Percentiles rank a stretch among this genome's conserved stretches.
Conservation (phyloP, 352 stramenopile genomes). For the Pseudoperonospora humuli region DNA sequence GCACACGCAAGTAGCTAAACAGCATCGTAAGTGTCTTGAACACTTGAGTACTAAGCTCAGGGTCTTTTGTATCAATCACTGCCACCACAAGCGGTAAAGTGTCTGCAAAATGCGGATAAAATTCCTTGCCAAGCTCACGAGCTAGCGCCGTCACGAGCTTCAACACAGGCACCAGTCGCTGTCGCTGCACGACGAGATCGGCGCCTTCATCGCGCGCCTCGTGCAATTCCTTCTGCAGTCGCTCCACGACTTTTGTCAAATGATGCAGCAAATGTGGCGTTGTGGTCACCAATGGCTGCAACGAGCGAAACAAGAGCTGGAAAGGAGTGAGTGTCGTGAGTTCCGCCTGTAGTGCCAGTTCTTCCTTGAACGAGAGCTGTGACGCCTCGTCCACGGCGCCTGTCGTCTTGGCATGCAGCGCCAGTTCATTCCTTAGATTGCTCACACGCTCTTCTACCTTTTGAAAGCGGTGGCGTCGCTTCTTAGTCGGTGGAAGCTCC, state of each 20-base stretch:
- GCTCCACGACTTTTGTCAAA: constrained; percentile 57
- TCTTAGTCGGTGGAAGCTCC: constrained; percentile 38
- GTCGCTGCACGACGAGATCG: constrained; percentile 54
- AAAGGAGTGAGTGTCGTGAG: constrained; percentile 81
- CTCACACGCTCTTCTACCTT: constrained; percentile 73
- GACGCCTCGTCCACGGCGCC: constrained; percentile 42
- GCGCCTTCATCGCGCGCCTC: constrained; percentile 17
- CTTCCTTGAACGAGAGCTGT: constrained; percentile 73
- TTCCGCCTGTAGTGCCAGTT: constrained; percentile 70
- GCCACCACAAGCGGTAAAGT: constrained; percentile 59
- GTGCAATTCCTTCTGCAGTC: constrained; percentile 54
- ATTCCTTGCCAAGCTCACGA: constrained; percentile 77
- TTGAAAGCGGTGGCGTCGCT: constrained; percentile 80
- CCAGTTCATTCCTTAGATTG: constrained; percentile 69
- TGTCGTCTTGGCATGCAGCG: constrained; percentile 77
- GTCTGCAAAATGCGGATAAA: constrained; percentile 73
- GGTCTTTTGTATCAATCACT: constrained; percentile 82
- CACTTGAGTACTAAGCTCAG: constrained; percentile 83
- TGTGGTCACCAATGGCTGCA: constrained; percentile 68
- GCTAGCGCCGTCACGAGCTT: constrained; percentile 78
- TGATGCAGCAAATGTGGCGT: constrained; percentile 81
- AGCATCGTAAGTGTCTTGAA: constrained; percentile 89
- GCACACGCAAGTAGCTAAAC: constrained; percentile 79
- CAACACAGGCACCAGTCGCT: constrained; percentile 64
- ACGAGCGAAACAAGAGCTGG: constrained; percentile 58